Conservation (phyloP, 2,329 filamentous ascomycete species). For the Bretziella fagacearum region DNA sequence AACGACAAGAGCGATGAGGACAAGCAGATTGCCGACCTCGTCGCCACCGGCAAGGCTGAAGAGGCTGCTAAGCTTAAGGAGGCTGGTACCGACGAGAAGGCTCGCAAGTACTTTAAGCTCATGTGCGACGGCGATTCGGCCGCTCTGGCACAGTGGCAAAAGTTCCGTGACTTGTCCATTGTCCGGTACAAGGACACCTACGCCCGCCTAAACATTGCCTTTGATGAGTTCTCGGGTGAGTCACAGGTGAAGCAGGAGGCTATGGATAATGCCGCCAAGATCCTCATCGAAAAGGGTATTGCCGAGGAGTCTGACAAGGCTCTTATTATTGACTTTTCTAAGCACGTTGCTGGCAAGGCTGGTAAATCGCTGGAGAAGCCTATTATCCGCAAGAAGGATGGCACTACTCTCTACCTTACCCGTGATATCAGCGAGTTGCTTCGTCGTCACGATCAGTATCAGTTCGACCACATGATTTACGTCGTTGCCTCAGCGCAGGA, state of each 20-base stretch:
- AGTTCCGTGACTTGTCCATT: constrained; percentile 51
- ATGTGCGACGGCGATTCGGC: constrained; percentile 51
- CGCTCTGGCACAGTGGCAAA: constrained; percentile 45
- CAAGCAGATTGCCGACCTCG: constrained; percentile 42
- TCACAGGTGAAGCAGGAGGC: constrained; percentile 50
- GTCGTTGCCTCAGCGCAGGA: constrained; percentile 59
- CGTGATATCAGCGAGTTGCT: constrained; percentile 62
- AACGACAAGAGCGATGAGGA: constrained; percentile 48
- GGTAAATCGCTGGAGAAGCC: constrained; percentile 55
- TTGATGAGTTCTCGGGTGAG: constrained; percentile 60
- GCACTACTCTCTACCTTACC: constrained; percentile 61
- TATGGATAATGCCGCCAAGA: constrained; percentile 46
- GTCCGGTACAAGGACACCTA: constrained; percentile 51
- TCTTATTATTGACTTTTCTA: constrained; percentile 53
- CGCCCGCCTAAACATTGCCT: constrained; percentile 51
- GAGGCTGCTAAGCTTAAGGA: constrained; percentile 27
- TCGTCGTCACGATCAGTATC: constrained; percentile 42
- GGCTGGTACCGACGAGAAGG: constrained; percentile 53
- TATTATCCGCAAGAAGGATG: constrained; percentile 55
- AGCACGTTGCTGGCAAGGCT: constrained; percentile 47
- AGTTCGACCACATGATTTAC: constrained; percentile 68
- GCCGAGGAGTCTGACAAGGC: constrained; percentile 56
- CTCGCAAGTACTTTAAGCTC: constrained; percentile 52
- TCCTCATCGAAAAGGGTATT: constrained; percentile 46
- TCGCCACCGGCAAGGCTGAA: constrained; percentile 27